Conservation (phyloP, 116 monocot species). For the Dioscorea cayenensis region DNA sequence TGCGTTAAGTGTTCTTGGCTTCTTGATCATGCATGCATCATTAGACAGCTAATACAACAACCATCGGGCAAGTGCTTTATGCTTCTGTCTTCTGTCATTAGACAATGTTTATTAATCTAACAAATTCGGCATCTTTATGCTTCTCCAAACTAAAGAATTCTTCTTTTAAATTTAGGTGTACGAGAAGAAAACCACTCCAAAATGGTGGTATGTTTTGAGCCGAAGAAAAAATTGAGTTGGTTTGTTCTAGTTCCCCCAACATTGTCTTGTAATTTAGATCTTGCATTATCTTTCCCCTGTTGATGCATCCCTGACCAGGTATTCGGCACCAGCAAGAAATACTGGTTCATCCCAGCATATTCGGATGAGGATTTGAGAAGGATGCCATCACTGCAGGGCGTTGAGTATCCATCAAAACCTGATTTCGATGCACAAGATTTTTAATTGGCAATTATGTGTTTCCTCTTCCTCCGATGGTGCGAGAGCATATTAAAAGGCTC, state of each 20-base stretch:
- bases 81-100: not conserved
- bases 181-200: slow-evolving; percentile 89
- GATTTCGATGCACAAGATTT: slow-evolving; percentile 48
- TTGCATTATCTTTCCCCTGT: not conserved
- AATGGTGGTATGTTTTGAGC: slow-evolving; percentile 88
- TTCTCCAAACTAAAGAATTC: not conserved
- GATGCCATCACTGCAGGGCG: slow-evolving; percentile 72
- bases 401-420: slow-evolving; percentile 73
- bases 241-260: slow-evolving; percentile 8
- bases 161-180: slow-evolving; percentile 55
- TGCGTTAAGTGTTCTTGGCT: slow-evolving; percentile 81
- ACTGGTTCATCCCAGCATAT: slow-evolving; percentile 87
- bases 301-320: slow-evolving; percentile 35
- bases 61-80: slow-evolving; percentile 65
- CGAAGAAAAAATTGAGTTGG: slow-evolving; percentile 87
- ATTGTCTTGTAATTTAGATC: not conserved
- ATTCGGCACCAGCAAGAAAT: slow-evolving; percentile 78
- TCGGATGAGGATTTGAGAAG: slow-evolving; percentile 88
- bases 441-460: slow-evolving; percentile 9
- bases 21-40: slow-evolving; percentile 92
- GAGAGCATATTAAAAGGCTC: not conserved
- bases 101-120: not conserved
- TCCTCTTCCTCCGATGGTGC: not conserved
- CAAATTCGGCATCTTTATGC: not conserved
- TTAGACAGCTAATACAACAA: slow-evolving; percentile 80